Evolutionary conservation across 331 rosid genomes (phyloP), one percentile per base, ranked within the genome.

Genomic region (Malus hybrid): DNA sequence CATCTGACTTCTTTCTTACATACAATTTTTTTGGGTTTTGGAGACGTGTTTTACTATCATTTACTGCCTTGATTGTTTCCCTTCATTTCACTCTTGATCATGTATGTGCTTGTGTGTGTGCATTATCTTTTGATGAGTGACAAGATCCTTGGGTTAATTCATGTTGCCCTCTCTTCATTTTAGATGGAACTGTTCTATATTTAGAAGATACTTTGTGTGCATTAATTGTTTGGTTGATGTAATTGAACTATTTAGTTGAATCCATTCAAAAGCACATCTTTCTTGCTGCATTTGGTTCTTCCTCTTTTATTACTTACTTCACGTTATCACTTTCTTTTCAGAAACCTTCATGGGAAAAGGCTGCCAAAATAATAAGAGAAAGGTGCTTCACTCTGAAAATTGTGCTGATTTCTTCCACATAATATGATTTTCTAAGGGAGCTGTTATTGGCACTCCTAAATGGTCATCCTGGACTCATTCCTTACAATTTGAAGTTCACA

Each of bases 321-420:
- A 71, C 48, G 34, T 71, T 64, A 34, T 79, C 81, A 79, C 56
- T 63, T 52, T 52, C 57, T 6, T 52, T 52, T 75, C 92, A 93
- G 98, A 93, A 72, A 88, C 93, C 97, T 70, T 88, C 98, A 62
- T 93, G 98, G 98, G 98, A 93, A 80, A 93, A 88, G 84, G 89
- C 97, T 12, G 88, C 98, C 80, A 91, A 89, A 84, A 83, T 77
- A 72, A 84, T 88, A 29, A 86, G 81, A 87, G 93, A 91, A 78
- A 91, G 93, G 98, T 93, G 77, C 69, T 70, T 67, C 13, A 44
- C 81, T 39, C 73, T 75, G 62, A 31, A 36, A 63, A 14, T 56
- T 56, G 34, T 56, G 6, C 29, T 66, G 46, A 42, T 52, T 16
- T 52, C 56, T 52, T 16, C 57, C 57, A 52, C n/a, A 52, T 16